Evolutionary conservation across 1,139 yeast genomes (phyloP), one percentile per base, ranked within the genome.

Genomic region (Komagataea norvegica): DNA sequence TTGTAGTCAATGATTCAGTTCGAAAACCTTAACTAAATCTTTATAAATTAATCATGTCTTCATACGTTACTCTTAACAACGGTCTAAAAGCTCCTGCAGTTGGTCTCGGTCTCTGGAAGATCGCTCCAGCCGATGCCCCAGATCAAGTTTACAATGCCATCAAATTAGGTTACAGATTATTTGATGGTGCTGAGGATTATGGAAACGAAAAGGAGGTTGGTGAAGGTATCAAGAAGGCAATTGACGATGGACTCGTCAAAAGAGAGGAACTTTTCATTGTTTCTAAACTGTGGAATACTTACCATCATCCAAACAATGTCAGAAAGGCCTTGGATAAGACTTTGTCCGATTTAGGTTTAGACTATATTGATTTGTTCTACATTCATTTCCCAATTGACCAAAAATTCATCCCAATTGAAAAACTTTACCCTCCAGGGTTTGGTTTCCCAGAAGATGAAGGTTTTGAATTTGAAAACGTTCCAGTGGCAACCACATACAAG

Each of bases 341-440:
- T 42, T 70, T 85, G 54, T 47, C 60, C 23, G 91, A 82, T 55
- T 66, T 83, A 64, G 64, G 71, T 25, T 64, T 83, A 51, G 91
- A 82, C 29, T 83, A 80, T 64, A 50, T 82, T 46, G 94, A 82
- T 62, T 62, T 82, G 54, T 82, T 73, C 63, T 80, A 79, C 65
- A 80, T 83, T 59, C 93, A 84, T 57, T 83, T 82, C 77, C 91
- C 91, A 57, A 68, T 82, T 60, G 81, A 91, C 17, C 76, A 77
- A 64, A 79, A 78, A 53, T 80, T 66, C 50, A 83, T 81, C 19
- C 86, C 86, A 38, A 64, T 79, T 49, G 86, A 79, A 44, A 84
- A 72, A 47, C 72, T 76, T 48, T 87, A 86, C 64, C 96, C 72
- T 38, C 79, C 91, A 31, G 80, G 77, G 13, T 74, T 80, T 59